Conservation (phyloP, 2,329 filamentous ascomycete genomes). For the Monascus ruber region DNA sequence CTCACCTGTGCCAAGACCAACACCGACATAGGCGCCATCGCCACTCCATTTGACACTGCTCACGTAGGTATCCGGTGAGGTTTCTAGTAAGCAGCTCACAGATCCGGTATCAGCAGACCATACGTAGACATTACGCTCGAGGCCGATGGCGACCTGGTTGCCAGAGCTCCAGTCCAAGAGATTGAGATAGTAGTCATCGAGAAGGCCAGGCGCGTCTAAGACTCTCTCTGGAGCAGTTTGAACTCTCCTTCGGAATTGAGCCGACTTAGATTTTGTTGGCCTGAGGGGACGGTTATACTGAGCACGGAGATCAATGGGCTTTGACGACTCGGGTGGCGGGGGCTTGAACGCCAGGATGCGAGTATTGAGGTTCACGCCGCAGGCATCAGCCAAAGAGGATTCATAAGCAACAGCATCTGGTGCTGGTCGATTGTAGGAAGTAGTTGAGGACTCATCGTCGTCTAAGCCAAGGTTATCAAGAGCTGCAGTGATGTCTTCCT, state of each 20-base stretch:
- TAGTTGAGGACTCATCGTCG: constrained; percentile 52
- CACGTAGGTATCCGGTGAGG: constrained; percentile 81
- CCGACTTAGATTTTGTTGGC: constrained; percentile 58
- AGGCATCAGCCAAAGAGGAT: constrained; percentile 79
- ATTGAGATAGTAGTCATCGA: constrained; percentile 99
- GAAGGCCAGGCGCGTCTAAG: constrained; percentile 85
- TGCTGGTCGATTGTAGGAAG: constrained; percentile 63
- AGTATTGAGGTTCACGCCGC: constrained; percentile 84
- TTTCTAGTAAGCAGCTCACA: constrained; percentile 81
- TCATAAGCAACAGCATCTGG: constrained; percentile 86
- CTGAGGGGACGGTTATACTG: constrained; percentile 97
- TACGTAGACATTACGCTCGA: constrained; percentile 94
- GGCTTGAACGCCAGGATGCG: constrained; percentile 98
- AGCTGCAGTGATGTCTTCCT: constrained; percentile 67
- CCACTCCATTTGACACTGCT: constrained; percentile 98
- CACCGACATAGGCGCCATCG: constrained; percentile 90
- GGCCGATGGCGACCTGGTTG: constrained; percentile 95
- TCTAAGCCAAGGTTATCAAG: constrained; percentile 71
- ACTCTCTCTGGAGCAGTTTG: constrained; percentile 93
- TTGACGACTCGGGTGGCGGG: constrained; percentile 91
- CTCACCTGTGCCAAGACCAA: constrained; percentile 88
- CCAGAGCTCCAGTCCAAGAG: constrained; percentile 94
- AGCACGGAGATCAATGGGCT: constrained; percentile 91
- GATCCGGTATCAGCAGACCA: constrained; percentile 94
- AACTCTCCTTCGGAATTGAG: constrained; percentile 83